Base-by-base conservation (phyloP, 805 yeast species). In the Kluyveromyces aestuarii region DNA sequence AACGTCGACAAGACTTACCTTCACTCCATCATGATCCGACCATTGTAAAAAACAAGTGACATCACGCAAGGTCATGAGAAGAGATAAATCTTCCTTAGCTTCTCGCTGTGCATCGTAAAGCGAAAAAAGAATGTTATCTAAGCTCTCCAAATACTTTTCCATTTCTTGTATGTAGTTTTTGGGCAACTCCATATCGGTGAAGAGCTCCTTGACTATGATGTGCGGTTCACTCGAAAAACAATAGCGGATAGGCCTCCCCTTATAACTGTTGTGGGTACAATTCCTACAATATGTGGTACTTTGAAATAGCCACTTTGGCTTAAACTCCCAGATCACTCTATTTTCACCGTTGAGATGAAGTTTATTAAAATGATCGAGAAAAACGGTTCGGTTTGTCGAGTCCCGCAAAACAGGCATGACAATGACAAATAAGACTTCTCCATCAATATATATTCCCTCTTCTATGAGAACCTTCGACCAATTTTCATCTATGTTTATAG, bases 1-100 rank as follows among this genome's bases (percentile, higher is more conserved):
- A 41, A 77, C 68, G 58, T 80, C 84, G 37, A 77, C 73, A 13
- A 80, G 63, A 8, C 50, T 55, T 4, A 54, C 58, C 11, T 45
- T 16, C 13, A 48, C 39, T 1, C 40, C 17, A 1, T 41, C 41
- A 3, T 21, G 37, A 2, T 48, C 45, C 13, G 54, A 38, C 55
- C 70, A 58, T 27, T 46, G 50, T 7, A 70, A 41, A 49, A 69
- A 69, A 8, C 69, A 56, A 1, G 74, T 62, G 2, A 69, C 63
- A 47, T 71, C 75, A 53, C 72, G 53, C 16, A 71, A 50, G 1
- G 71, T 57, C 75, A 71, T 70, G 19, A 67, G 60, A 3, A 56
- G 40, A 17, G 60, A 50, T 8, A 68, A 38, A 6, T 56, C 53
- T 1, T 56, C 53, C 1, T 18, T 10, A 7, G 54, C 41, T 4